These are phyloP conservation scores for Penicillium malachiteum DNA, from an alignment of 495 filamentous ascomycete genomes.

Conservation along the genomic window DNA sequence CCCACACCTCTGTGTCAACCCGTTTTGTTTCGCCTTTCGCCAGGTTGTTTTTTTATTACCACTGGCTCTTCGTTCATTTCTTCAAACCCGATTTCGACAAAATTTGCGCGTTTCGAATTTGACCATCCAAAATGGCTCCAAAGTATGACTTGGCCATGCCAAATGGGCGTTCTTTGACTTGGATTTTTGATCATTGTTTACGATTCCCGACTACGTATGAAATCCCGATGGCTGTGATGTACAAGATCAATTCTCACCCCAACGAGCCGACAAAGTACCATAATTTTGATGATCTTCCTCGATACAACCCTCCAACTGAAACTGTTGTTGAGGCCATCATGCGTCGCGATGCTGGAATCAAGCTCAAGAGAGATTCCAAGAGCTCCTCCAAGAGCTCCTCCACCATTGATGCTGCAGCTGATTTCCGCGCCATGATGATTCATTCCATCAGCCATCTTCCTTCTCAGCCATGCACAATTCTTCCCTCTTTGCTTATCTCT, in stretches of 20 bases:
- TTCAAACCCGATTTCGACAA: not conserved
- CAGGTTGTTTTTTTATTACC: no score
- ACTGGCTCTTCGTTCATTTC: not conserved
- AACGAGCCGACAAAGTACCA: constrained; percentile 37
- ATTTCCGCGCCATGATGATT: constrained; percentile 63
- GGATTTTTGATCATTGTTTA: constrained; percentile 69
- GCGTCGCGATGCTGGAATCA: not conserved
- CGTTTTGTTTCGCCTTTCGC: no score
- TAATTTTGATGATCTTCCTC: constrained; percentile 31
- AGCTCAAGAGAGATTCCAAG: no score
- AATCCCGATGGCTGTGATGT: constrained; percentile 73
- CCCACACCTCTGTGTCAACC: no score
- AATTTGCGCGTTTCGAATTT: not conserved
- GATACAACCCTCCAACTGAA: no score
- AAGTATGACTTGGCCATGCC: constrained; percentile 33
- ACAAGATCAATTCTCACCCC: constrained; percentile 65
- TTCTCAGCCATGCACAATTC: constrained; percentile 64
- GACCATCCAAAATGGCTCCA: not conserved
- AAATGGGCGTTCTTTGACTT: constrained; percentile 48
- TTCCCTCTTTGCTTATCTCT: constrained; percentile 63
- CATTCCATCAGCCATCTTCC: constrained; percentile 62
- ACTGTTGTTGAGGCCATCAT: no score
- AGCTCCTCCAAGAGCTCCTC: constrained; percentile 32
- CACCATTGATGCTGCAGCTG: constrained; percentile 48
- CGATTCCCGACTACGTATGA: constrained; percentile 67